Conservation (phyloP, 495 filamentous ascomycete genomes). For the Glutinoglossum americanum region DNA sequence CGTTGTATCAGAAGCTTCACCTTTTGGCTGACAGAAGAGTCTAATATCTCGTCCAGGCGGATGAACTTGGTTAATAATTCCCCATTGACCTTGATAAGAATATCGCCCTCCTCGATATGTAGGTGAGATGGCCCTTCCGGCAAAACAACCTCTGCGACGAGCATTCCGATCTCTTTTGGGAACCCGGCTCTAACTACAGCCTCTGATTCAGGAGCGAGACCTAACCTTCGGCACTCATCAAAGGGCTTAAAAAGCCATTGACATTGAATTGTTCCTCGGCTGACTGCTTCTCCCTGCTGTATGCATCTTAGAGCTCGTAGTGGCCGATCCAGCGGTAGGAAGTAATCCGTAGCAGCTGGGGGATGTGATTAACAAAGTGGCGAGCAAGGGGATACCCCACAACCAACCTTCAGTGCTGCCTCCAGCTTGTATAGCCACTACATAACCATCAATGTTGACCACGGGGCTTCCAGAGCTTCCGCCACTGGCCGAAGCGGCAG, state of each 20-base stretch:
- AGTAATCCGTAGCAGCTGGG: slow-evolving; percentile 82
- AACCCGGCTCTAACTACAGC: slow-evolving; percentile 56
- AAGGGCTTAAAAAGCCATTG: slow-evolving; percentile 96
- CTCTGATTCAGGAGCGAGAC: slow-evolving; percentile 71
- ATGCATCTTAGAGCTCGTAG: slow-evolving; percentile 72
- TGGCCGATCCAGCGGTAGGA: slow-evolving; percentile 81
- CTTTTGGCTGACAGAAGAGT: slow-evolving; percentile 58
- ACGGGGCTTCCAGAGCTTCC: slow-evolving; percentile 95
- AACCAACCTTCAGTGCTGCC: slow-evolving; percentile 46
- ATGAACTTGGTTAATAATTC: slow-evolving; percentile 88
- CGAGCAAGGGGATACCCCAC: not conserved
- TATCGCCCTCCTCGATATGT: slow-evolving; percentile 82
- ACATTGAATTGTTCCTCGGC: slow-evolving; percentile 87
- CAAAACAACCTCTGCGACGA: slow-evolving; percentile 86
- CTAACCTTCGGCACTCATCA: slow-evolving; percentile 85
- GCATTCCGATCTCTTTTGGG: slow-evolving; percentile 87
- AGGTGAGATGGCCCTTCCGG: slow-evolving; percentile 72
- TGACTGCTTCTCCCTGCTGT: slow-evolving; percentile 46
- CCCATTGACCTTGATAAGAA: slow-evolving; percentile 86
- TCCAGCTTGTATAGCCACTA: slow-evolving; percentile 84
- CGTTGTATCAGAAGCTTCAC: slow-evolving; percentile 64
- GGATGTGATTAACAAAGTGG: not conserved
- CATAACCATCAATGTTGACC: slow-evolving; percentile 83
- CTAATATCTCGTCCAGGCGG: slow-evolving; percentile 78
- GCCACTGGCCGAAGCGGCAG: slow-evolving; percentile 84